Evolutionary conservation across 768 basidiomycete species (phyloP).

Genomic region (Serendipita sp.): DNA sequence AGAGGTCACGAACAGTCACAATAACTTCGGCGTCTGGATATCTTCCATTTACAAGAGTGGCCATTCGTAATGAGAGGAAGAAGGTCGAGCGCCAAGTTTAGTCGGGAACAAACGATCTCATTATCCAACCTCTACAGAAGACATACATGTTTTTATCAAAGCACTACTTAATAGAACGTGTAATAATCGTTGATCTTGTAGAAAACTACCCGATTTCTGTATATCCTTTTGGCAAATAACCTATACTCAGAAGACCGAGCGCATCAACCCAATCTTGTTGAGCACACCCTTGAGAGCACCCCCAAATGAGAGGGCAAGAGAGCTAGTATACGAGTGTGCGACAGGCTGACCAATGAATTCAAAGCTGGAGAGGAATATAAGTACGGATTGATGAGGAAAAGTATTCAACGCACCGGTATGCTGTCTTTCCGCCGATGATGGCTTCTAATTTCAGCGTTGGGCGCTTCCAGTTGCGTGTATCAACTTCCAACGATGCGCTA

Average conservation of each 20-base stretch:
- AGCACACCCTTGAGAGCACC: neutral
- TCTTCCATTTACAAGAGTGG: conserved; percentile 1
- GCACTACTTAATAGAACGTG: too few species aligned
- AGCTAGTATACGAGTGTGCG: neutral
- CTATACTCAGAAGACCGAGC: neutral
- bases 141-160: too few species aligned
- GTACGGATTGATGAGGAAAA: neutral
- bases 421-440: conserved; percentile 39
- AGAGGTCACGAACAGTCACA: neutral
- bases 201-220: neutral
- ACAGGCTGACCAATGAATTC: neutral
- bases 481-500: conserved; percentile 55
- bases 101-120: too few species aligned
- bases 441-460: conserved; percentile 44
- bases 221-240: neutral
- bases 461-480: conserved; percentile 35
- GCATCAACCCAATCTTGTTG: neutral
- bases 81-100: too few species aligned
- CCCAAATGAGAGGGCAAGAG: neutral
- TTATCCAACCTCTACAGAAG: too few species aligned
- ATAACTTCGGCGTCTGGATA: conserved; percentile 2
- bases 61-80: neutral
- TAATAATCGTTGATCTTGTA: too few species aligned
- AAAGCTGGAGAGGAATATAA: neutral
- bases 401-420: conserved; percentile 30